A percentile compares a stretch with the other conserved stretches of the same genome.
phyloP scores from a whole-genome alignment of 2,329 filamentous ascomycete species.

The Botrytis pseudocinerea region DNA sequence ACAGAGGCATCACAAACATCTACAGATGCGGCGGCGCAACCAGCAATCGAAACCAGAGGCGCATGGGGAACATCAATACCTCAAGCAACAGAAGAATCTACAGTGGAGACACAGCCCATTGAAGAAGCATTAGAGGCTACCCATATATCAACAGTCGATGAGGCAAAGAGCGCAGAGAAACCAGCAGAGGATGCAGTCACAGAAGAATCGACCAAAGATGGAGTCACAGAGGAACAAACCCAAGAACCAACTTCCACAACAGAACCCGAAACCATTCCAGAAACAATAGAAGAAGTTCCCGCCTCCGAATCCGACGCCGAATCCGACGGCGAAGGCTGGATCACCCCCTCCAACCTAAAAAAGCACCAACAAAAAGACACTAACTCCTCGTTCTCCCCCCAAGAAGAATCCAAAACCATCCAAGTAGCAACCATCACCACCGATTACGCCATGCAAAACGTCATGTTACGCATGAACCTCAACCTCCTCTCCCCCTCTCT shows the following conservation, averaged over 20 bases:
- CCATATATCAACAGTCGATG: conserved; percentile 16
- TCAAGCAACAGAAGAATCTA: conserved; percentile 30
- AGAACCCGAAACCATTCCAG: neutral
- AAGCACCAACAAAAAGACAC: conserved; percentile 73
- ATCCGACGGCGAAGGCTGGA: conserved; percentile 77
- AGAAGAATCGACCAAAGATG: conserved; percentile 25
- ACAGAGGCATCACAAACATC: conserved; percentile 12
- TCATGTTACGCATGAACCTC: conserved; percentile 90
- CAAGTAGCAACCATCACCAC: conserved; percentile 91
- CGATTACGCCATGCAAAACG: conserved; percentile 98
- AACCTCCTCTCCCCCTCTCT: conserved; percentile 80
- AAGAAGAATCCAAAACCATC: conserved; percentile 62
- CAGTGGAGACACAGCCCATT: conserved; percentile 32
- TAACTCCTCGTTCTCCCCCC: conserved; percentile 49
- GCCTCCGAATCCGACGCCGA: conserved; percentile 44
- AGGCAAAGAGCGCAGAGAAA: neutral
- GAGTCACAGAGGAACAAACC: conserved; percentile 22
- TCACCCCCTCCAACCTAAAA: conserved; percentile 89
- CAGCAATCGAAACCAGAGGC: conserved; percentile 31
- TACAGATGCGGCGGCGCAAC: conserved; percentile 9
- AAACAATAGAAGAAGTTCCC: conserved; percentile 31
- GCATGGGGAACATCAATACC: conserved; percentile 35
- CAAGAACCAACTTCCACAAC: conserved; percentile 6
- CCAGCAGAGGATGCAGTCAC: conserved; percentile 29
- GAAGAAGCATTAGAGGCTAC: conserved; percentile 31